Evolutionary conservation across 257 asterid genomes (phyloP).

Genomic region (Dorcoceras hygrometricum): DNA sequence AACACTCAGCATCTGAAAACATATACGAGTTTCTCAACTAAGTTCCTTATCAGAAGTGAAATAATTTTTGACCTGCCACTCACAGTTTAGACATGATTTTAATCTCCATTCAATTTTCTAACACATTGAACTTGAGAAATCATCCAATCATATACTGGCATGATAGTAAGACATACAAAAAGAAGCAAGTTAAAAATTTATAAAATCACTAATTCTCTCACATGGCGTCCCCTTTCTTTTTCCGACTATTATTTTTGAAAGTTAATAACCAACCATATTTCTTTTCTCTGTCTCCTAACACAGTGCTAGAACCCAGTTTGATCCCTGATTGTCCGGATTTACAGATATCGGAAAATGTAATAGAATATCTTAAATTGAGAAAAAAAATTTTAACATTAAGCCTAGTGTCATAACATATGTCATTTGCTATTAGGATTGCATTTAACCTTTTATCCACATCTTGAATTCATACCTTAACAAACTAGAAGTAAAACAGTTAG

Average conservation of each 20-base stretch:
- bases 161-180: neutral
- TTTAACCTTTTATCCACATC: neutral
- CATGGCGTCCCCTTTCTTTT: neutral
- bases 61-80: neutral
- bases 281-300: neutral
- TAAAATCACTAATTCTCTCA: constrained; percentile 1
- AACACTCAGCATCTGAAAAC: neutral
- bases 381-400: too few species aligned
- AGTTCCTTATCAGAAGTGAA: neutral
- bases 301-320: neutral
- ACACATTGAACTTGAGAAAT: neutral
- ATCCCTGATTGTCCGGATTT: neutral
- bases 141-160: too few species aligned
- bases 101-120: too few species aligned
- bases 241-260: neutral
- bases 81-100: neutral
- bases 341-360: neutral
- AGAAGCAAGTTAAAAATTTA: neutral
- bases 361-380: too few species aligned
- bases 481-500: neutral
- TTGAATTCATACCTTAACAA: constrained; percentile 6
- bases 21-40: neutral
- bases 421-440: neutral
- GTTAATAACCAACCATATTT: neutral
- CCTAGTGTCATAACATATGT: neutral